Evolutionary conservation across 192 early-diverging fungal species (phyloP).

Genomic region (Podila epigama): DNA sequence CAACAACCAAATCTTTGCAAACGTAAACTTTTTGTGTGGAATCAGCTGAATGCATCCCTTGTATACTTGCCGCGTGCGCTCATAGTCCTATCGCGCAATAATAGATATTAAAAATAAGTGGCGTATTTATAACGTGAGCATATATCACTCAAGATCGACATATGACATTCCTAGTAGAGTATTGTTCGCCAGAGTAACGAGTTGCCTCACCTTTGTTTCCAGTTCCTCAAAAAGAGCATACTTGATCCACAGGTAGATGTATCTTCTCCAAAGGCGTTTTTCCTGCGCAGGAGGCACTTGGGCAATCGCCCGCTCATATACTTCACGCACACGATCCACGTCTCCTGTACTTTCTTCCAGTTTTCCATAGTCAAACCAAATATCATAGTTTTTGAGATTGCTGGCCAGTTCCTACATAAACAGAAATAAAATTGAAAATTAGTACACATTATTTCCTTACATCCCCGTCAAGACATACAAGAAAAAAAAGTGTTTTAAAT

Average conservation of each 20-base stretch:
- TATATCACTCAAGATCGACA: not conserved
- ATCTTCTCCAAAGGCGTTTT: constrained; percentile 95
- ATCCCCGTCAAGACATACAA: too few species aligned
- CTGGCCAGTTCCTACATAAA: constrained; percentile 52
- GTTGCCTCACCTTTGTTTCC: constrained; percentile 66
- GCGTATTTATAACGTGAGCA: too few species aligned
- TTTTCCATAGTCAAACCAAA: constrained; percentile 97
- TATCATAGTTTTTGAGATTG: constrained; percentile 93
- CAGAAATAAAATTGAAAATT: not conserved
- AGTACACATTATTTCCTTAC: not conserved
- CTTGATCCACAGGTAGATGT: constrained; percentile 99
- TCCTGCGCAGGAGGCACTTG: constrained; percentile 84
- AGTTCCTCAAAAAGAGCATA: constrained; percentile 98
- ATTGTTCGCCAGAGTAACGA: too few species aligned
- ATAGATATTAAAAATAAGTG: too few species aligned
- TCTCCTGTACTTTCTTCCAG: constrained; percentile 86
- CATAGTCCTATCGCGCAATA: constrained; percentile 64
- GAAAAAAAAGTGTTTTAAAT: constrained; percentile 3
- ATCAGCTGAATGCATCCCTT: constrained; percentile 80
- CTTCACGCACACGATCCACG: constrained; percentile 81
- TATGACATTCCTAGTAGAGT: not conserved
- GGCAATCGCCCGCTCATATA: constrained; percentile 95
- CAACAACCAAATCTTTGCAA: constrained; percentile 96
- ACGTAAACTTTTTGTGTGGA: constrained; percentile 95
- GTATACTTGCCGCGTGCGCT: constrained; percentile 87